These are phyloP conservation scores for Serendipita sp. DNA, from an alignment of 768 basidiomycete genomes.

Conservation along the genomic window DNA sequence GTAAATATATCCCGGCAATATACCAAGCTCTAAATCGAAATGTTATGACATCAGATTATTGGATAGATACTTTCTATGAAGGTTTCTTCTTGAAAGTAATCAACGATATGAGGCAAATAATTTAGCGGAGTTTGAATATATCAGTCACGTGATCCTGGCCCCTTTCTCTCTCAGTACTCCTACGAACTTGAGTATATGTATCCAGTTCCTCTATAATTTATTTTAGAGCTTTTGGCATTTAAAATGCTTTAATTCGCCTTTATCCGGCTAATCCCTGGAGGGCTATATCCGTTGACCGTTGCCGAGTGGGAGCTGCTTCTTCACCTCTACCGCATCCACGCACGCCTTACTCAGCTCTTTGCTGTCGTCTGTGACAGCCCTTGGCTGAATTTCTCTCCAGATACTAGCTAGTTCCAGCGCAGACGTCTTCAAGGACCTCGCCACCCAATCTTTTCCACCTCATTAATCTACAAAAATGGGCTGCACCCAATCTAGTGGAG, in stretches of 20 bases:
- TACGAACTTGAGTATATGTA: too few relatives aligned
- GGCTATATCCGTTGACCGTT: background rate
- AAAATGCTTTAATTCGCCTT: background rate
- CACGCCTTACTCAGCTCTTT: background rate
- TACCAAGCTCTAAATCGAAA: too few relatives aligned
- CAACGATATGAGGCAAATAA: background rate
- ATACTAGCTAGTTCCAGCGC: background rate
- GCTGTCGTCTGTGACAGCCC: background rate
- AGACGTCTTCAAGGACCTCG: background rate
- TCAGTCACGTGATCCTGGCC: background rate
- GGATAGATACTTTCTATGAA: too few relatives aligned
- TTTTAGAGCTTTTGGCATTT: too few relatives aligned
- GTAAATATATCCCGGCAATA: too few relatives aligned
- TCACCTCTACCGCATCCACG: background rate
- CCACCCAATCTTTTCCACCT: background rate
- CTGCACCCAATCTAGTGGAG: conserved; percentile 19
- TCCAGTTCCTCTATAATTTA: too few relatives aligned
- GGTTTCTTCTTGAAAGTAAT: too few relatives aligned
- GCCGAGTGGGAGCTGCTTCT: background rate
- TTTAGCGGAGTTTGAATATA: background rate
- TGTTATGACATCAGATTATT: too few relatives aligned
- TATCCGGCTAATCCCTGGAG: conserved; percentile 5
- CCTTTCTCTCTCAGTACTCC: too few relatives aligned
- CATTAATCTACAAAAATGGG: conserved; percentile 10
- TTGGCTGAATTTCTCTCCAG: background rate